Conservation (phyloP, 2,329 filamentous ascomycete species). For the Fusarium palustre region DNA sequence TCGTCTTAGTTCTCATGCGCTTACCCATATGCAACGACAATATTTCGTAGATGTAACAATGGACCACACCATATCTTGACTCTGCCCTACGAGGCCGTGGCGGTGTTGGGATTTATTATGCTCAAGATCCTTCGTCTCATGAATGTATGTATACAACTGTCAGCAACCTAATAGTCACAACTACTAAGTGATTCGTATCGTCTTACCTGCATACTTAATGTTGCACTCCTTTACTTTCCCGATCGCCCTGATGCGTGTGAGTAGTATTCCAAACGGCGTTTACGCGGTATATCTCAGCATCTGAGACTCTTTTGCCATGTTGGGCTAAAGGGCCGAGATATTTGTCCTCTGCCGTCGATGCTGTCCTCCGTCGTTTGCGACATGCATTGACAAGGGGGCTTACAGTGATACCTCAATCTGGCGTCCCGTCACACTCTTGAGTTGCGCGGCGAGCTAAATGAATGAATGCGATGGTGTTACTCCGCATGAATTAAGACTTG, state of each 20-base stretch:
- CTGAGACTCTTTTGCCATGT: constrained; percentile 33
- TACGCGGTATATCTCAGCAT: constrained; percentile 15
- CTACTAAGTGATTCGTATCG: not conserved
- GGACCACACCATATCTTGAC: not conserved
- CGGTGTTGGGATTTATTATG: constrained; percentile 21
- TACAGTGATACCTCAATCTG: constrained; percentile 28
- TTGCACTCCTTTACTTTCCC: constrained; percentile 4
- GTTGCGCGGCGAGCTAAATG: constrained; percentile 27
- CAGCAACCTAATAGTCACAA: constrained; percentile 3
- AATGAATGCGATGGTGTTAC: constrained; percentile 20
- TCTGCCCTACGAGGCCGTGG: constrained; percentile 28
- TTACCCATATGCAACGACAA: constrained; percentile 26
- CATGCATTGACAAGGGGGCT: constrained; percentile 23
- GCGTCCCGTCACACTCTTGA: constrained; percentile 25
- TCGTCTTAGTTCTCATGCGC: constrained; percentile 5
- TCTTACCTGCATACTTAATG: constrained; percentile 26
- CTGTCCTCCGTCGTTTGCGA: constrained; percentile 29
- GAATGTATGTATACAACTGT: constrained; percentile 6
- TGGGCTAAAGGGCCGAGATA: constrained; percentile 42
- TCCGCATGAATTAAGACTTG: not conserved
- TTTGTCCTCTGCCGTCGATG: constrained; percentile 33
- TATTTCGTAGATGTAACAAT: constrained; percentile 16
- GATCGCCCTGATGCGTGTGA: not conserved
- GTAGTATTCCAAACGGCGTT: constrained; percentile 22
- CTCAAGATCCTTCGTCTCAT: constrained; percentile 10